These are phyloP conservation scores for Diaporthe vaccinii DNA, from an alignment of 2,329 filamentous ascomycete species.

Conservation along the genomic window DNA sequence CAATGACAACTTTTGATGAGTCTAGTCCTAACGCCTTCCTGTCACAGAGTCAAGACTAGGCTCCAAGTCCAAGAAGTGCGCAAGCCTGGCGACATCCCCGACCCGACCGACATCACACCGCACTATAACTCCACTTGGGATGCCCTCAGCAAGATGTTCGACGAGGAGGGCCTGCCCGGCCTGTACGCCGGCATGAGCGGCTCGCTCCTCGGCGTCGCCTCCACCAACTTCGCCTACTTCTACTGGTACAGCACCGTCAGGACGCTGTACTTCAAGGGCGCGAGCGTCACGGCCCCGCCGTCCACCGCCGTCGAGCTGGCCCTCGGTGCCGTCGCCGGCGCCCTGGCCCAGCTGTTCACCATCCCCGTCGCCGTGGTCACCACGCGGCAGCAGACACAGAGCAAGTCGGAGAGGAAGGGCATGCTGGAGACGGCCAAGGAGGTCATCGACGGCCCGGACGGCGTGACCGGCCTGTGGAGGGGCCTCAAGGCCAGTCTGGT, in stretches of 20 bases:
- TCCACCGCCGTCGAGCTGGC: slow-evolving; percentile 86
- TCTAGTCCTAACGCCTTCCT: slow-evolving; percentile 49
- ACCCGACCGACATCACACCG: slow-evolving; percentile 63
- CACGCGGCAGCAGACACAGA: slow-evolving; percentile 94
- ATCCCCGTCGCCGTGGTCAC: slow-evolving; percentile 97
- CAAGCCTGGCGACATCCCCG: slow-evolving; percentile 61
- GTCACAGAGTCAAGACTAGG: slow-evolving; percentile 87
- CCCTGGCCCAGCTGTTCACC: slow-evolving; percentile 93
- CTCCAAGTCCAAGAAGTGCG: slow-evolving; percentile 93
- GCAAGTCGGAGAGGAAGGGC: slow-evolving; percentile 85
- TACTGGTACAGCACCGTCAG: slow-evolving; percentile 98
- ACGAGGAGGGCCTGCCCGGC: slow-evolving; percentile 83
- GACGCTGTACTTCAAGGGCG: slow-evolving; percentile 78
- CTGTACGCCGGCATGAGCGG: slow-evolving; percentile 92
- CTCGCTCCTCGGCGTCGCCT: slow-evolving; percentile 90
- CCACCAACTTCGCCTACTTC: slow-evolving; percentile 99
- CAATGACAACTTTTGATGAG: neutral
- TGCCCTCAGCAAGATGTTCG: slow-evolving; percentile 86
- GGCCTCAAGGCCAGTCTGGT: slow-evolving; percentile 96
- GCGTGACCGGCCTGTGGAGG: slow-evolving; percentile 90
- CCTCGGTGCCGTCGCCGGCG: slow-evolving; percentile 88
- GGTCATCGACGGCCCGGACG: slow-evolving; percentile 91
- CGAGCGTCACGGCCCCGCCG: slow-evolving; percentile 67
- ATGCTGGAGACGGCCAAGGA: slow-evolving; percentile 89
- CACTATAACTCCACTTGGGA: slow-evolving; percentile 92